These are phyloP conservation scores for Asterella californica DNA, from an alignment of 225 moss, liverwort and hornwort species.

Conservation along the genomic window DNA sequence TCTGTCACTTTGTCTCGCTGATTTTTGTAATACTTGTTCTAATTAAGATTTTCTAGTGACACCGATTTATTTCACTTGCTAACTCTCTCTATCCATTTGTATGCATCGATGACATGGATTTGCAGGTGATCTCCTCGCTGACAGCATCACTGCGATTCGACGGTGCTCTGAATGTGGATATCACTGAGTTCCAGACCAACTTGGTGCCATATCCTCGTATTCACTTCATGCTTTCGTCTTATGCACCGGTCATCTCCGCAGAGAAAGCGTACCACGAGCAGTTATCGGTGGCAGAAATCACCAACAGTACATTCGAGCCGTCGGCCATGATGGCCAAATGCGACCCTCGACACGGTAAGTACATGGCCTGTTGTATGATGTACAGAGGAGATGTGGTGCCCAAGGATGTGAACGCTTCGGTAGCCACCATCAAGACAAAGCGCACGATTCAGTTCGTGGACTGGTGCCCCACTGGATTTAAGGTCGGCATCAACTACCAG, in stretches of 20 bases:
- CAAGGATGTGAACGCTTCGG: constrained; percentile 27
- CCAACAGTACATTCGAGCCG: constrained; percentile 31
- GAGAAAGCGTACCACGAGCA: no score
- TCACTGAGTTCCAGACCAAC: constrained; percentile 32
- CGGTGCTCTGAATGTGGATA: constrained; percentile 36
- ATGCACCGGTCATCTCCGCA: constrained; percentile 38
- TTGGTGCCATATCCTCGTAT: constrained; percentile 35
- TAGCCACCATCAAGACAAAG: constrained; percentile 42
- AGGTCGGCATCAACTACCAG: constrained; percentile 44
- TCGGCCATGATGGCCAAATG: constrained; percentile 36
- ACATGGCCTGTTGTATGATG: constrained; percentile 38
- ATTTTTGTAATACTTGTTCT: no score
- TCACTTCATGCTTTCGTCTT: constrained; percentile 37
- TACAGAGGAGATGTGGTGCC: constrained; percentile 18
- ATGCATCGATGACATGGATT: no score
- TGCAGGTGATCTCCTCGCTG: constrained; percentile 33
- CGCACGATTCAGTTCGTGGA: constrained; percentile 36
- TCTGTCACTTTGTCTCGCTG: no score
- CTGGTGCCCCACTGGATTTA: constrained; percentile 45
- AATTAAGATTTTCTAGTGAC: no score
- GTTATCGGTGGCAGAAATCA: constrained; percentile 31
- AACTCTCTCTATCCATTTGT: no score
- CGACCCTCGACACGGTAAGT: no score
- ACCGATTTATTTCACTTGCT: no score
- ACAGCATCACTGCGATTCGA: constrained; percentile 35